A percentile compares a stretch with the other conserved stretches of the same genome.
phyloP scores from a whole-genome alignment of 345 rosid genomes.

The Fremontodendron californicum region DNA sequence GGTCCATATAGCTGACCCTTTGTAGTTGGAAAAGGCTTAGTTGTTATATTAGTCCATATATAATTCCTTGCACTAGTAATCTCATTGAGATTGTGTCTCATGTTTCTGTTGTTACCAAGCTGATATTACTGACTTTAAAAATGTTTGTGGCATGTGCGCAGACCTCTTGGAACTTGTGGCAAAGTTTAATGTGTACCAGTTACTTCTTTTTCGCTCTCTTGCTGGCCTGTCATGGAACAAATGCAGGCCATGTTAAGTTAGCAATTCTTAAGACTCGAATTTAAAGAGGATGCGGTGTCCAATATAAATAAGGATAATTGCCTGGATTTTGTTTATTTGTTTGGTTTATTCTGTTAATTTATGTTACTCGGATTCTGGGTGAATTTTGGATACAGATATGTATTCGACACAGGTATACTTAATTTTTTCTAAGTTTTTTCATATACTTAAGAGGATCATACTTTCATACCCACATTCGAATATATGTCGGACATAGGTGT shows the following conservation, averaged over 20 bases:
- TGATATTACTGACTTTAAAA: background rate
- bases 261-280: constrained; percentile 9
- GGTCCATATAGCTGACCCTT: background rate
- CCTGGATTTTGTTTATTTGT: constrained; percentile 8
- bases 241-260: constrained; percentile 9
- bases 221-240: constrained; percentile 11
- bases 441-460: no score
- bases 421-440: no score
- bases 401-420: no score
- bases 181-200: background rate
- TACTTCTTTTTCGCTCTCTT: background rate
- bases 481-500: no score
- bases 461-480: no score
- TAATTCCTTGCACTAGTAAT: background rate
- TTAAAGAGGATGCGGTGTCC: constrained; percentile 4
- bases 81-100: background rate
- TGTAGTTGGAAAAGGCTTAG: background rate
- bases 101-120: background rate
- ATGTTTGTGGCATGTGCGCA: background rate
- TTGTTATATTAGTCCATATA: background rate
- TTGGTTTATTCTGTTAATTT: background rate
- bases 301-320: constrained; percentile 22
- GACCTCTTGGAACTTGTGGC: constrained; percentile 16
- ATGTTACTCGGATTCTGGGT: no score
- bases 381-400: no score